Conservation (phyloP, 2,329 filamentous ascomycete species). For the Pseudogymnoascus sp. region DNA sequence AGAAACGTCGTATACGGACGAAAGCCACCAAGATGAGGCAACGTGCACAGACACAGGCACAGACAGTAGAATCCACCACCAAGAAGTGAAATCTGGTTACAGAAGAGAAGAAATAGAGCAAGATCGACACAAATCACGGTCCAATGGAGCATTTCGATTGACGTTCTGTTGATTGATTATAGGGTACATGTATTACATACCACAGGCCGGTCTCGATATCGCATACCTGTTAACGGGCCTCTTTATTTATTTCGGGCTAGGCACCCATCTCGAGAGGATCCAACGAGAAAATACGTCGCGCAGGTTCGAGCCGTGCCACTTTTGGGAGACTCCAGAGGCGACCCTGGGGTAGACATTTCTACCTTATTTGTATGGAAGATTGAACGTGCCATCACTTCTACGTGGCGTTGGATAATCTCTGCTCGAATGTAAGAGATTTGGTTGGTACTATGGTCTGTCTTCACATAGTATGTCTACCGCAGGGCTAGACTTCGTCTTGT, state of each 20-base stretch:
- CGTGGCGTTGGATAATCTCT: neutral
- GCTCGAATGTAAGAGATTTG: neutral
- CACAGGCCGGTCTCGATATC: neutral
- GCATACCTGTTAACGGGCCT: neutral
- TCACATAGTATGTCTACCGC: neutral
- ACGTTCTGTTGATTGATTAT: neutral
- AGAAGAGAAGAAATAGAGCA: neutral
- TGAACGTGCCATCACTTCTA: neutral
- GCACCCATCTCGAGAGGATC: neutral
- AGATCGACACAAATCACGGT: neutral
- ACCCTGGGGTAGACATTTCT: neutral
- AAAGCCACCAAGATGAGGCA: neutral
- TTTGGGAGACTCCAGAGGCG: neutral
- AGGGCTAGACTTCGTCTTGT: neutral
- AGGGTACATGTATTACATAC: neutral
- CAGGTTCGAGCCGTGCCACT: neutral
- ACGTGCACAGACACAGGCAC: neutral
- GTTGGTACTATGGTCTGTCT: neutral
- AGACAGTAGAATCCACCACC: neutral
- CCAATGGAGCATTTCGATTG: neutral
- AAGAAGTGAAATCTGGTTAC: neutral
- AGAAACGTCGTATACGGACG: neutral
- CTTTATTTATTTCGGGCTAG: neutral
- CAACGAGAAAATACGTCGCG: neutral
- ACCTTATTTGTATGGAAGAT: neutral